Evolutionary conservation across 495 filamentous ascomycete species (phyloP).

Genomic region (Aspergillus hancockii): DNA sequence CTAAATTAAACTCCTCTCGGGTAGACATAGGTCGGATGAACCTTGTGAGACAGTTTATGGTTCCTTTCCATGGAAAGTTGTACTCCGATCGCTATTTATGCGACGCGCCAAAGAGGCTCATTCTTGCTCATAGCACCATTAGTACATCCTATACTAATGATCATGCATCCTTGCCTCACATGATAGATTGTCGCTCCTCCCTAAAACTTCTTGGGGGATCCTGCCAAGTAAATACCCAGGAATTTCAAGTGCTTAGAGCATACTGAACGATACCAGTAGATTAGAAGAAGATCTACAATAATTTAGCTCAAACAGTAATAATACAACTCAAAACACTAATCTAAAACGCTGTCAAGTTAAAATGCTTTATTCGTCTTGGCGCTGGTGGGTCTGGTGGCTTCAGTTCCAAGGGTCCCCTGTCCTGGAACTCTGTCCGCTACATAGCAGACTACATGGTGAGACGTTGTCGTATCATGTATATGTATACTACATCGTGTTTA

Average conservation of each 20-base stretch:
- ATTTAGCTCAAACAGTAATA: neutral
- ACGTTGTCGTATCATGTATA: neutral
- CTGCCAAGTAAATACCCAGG: neutral
- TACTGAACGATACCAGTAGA: neutral
- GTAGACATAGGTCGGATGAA: neutral
- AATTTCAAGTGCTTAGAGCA: neutral
- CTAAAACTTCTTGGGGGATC: slow-evolving; percentile 2
- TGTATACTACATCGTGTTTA: neutral
- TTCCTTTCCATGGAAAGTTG: neutral
- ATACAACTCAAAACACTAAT: neutral
- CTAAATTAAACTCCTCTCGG: neutral
- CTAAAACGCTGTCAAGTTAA: neutral
- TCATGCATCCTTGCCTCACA: neutral
- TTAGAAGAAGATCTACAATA: neutral
- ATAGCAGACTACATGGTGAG: neutral
- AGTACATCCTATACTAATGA: neutral
- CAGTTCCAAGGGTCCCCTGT: neutral
- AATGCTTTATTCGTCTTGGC: neutral
- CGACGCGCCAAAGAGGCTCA: neutral
- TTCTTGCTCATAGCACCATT: neutral
- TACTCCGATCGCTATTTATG: neutral
- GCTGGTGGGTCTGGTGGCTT: neutral
- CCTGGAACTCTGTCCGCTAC: neutral
- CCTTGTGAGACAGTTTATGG: neutral
- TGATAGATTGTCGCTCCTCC: neutral